Conservation (phyloP, 2,329 filamentous ascomycete species). For the Fonsecaea erecta region DNA sequence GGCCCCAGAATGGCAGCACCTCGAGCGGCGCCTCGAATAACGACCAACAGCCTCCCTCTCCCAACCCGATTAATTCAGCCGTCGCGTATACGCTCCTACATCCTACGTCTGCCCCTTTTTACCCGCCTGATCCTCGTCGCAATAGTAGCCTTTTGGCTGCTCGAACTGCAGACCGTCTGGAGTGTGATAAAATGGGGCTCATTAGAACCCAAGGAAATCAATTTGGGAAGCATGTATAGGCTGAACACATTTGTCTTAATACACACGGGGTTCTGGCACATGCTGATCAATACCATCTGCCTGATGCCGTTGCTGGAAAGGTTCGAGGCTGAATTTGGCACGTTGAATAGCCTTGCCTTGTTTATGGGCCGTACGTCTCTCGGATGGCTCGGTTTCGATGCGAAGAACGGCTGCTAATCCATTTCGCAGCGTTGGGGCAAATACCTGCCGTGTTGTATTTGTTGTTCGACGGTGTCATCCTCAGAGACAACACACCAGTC, state of each 20-base stretch:
- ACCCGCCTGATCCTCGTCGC: conserved; percentile 72
- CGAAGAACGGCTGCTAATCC: conserved; percentile 5
- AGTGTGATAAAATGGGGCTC: conserved; percentile 76
- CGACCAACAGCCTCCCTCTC: conserved; percentile 28
- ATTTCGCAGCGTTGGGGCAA: conserved; percentile 69
- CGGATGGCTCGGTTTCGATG: not conserved
- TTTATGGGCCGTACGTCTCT: conserved; percentile 82
- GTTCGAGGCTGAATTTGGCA: conserved; percentile 92
- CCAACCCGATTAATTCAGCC: conserved; percentile 63
- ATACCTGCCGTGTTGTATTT: conserved; percentile 84
- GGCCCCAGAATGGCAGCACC: conserved; percentile 22
- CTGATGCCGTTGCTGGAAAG: conserved; percentile 87
- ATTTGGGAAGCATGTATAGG: conserved; percentile 85
- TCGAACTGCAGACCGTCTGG: conserved; percentile 71
- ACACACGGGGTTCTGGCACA: conserved; percentile 80
- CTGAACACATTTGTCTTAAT: conserved; percentile 91
- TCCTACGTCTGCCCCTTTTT: conserved; percentile 84
- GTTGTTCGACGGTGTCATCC: conserved; percentile 72
- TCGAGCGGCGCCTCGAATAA: conserved; percentile 23
- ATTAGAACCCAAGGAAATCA: conserved; percentile 76
- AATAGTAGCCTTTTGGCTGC: conserved; percentile 71
- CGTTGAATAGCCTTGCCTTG: conserved; percentile 80
- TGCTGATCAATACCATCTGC: conserved; percentile 76
- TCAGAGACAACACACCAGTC: conserved; percentile 73
- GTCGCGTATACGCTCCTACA: conserved; percentile 75